These are phyloP conservation scores for Pythium aphanidermatum DNA, from an alignment of 352 stramenopile genomes.

Conservation along the genomic window DNA sequence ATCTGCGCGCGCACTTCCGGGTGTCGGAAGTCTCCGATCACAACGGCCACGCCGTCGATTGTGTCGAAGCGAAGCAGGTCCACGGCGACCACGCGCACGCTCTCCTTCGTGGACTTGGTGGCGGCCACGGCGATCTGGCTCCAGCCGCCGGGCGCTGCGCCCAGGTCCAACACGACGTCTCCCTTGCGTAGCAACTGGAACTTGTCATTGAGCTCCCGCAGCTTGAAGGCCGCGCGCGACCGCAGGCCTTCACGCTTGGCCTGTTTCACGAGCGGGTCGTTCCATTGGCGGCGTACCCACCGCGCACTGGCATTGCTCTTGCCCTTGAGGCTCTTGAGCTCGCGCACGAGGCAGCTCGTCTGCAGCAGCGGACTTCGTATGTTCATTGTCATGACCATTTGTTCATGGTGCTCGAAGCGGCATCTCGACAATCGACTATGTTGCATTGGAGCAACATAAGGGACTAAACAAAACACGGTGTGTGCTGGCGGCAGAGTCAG, in stretches of 20 bases:
- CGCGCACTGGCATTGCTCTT: conserved; percentile 80
- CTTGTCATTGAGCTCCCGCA: conserved; percentile 81
- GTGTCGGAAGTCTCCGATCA: conserved; percentile 83
- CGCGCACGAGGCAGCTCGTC: conserved; percentile 21
- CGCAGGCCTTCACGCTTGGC: conserved; percentile 78
- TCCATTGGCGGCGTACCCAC: conserved; percentile 83
- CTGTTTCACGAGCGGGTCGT: conserved; percentile 79
- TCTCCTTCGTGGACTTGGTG: conserved; percentile 18
- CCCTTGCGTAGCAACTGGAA: conserved; percentile 56
- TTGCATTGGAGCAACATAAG: conserved; percentile 4
- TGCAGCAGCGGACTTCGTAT: conserved; percentile 9
- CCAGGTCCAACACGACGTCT: conserved; percentile 77
- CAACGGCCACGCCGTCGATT: conserved; percentile 54
- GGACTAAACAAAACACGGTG: conserved; percentile 9
- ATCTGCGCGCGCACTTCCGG: conserved; percentile 47
- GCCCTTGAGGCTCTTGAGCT: conserved; percentile 72
- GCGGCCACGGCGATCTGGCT: conserved; percentile 74
- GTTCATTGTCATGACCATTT: too few relatives aligned
- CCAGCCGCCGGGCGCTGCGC: conserved; percentile 78
- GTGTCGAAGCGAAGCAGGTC: conserved; percentile 69
- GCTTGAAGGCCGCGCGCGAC: conserved; percentile 76
- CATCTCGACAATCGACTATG: not conserved
- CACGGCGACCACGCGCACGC: conserved; percentile 57
- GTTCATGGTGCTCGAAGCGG: too few relatives aligned
- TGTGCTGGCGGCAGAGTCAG: not conserved